Conservation (phyloP, 2,329 filamentous ascomycete species). For the Cladosporium sp. region DNA sequence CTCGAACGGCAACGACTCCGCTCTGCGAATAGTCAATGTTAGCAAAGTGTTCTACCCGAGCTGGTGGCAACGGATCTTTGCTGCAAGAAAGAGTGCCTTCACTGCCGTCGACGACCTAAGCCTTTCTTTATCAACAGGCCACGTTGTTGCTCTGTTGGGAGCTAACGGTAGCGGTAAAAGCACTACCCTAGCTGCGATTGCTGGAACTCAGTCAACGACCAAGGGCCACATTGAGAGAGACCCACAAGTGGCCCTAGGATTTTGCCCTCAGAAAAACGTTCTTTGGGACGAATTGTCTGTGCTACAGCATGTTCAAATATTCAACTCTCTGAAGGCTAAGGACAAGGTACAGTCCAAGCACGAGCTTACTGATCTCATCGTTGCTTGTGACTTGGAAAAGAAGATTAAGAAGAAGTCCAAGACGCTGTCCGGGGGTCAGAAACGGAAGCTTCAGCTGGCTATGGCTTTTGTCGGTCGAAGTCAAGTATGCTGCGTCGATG, state of each 20-base stretch:
- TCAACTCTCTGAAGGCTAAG: constrained; percentile 69
- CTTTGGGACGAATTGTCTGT: constrained; percentile 84
- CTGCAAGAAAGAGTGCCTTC: constrained; percentile 54
- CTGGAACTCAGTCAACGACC: constrained; percentile 70
- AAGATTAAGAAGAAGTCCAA: constrained; percentile 66
- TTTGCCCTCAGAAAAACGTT: constrained; percentile 88
- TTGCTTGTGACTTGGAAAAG: constrained; percentile 62
- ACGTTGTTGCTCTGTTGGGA: constrained; percentile 76
- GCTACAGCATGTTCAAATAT: constrained; percentile 72
- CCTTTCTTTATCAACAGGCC: constrained; percentile 62
- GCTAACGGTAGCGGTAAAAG: constrained; percentile 87
- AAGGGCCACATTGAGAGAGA: constrained; percentile 70
- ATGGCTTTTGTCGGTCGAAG: constrained; percentile 84
- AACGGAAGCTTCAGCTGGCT: constrained; percentile 79
- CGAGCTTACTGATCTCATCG: constrained; percentile 57
- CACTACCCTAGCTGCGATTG: constrained; percentile 79
- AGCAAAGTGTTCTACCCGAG: constrained; percentile 71
- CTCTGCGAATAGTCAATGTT: constrained; percentile 66
- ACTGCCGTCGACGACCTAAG: constrained; percentile 66
- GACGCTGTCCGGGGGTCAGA: constrained; percentile 81
- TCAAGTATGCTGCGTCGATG: constrained; percentile 80
- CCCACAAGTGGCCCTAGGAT: constrained; percentile 68
- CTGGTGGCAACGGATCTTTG: constrained; percentile 47
- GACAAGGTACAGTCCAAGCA: constrained; percentile 51
- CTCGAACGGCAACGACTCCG: constrained; percentile 29